These are phyloP conservation scores for Pestalotiopsis sp. DNA, from an alignment of 2,329 filamentous ascomycete species.

Conservation along the genomic window DNA sequence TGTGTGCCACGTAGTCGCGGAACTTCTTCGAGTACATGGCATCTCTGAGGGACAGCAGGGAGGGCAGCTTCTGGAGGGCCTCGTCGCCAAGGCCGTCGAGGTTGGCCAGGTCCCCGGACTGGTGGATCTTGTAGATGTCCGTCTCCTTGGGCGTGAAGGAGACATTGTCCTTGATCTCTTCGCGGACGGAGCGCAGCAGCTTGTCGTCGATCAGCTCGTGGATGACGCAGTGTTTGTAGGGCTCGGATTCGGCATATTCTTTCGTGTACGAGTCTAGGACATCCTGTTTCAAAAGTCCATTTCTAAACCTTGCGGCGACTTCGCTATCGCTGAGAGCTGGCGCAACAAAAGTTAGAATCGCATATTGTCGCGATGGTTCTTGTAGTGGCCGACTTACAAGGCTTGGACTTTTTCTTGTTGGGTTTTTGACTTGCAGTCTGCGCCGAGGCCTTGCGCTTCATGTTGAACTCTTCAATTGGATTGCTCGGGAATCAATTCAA, in stretches of 20 bases:
- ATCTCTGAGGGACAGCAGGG: slow-evolving; percentile 88
- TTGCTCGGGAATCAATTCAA: background rate
- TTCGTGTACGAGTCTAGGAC: slow-evolving; percentile 61
- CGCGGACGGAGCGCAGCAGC: slow-evolving; percentile 82
- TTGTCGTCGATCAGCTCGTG: slow-evolving; percentile 75
- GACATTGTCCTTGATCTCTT: slow-evolving; percentile 87
- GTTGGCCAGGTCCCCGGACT: slow-evolving; percentile 96
- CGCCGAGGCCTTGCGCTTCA: slow-evolving; percentile 62
- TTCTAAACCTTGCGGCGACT: slow-evolving; percentile 62
- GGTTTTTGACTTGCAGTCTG: slow-evolving; percentile 43
- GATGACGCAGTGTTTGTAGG: slow-evolving; percentile 94
- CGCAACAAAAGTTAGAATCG: background rate
- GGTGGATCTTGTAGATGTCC: slow-evolving; percentile 99
- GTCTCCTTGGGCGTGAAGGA: slow-evolving; percentile 98
- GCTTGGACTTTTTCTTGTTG: slow-evolving; percentile 54
- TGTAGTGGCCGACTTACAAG: slow-evolving; percentile 31
- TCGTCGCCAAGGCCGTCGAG: slow-evolving; percentile 89
- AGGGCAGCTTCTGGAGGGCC: slow-evolving; percentile 83
- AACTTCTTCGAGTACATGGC: slow-evolving; percentile 90
- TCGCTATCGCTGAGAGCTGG: slow-evolving; percentile 50
- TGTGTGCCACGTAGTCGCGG: slow-evolving; percentile 81
- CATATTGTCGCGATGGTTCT: background rate
- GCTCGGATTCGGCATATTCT: slow-evolving; percentile 64
- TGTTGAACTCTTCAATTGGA: slow-evolving; percentile 34
- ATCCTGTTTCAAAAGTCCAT: slow-evolving; percentile 64